phyloP scores from a whole-genome alignment of 2,329 filamentous ascomycete genomes.

The Harringtonia aguacate region DNA sequence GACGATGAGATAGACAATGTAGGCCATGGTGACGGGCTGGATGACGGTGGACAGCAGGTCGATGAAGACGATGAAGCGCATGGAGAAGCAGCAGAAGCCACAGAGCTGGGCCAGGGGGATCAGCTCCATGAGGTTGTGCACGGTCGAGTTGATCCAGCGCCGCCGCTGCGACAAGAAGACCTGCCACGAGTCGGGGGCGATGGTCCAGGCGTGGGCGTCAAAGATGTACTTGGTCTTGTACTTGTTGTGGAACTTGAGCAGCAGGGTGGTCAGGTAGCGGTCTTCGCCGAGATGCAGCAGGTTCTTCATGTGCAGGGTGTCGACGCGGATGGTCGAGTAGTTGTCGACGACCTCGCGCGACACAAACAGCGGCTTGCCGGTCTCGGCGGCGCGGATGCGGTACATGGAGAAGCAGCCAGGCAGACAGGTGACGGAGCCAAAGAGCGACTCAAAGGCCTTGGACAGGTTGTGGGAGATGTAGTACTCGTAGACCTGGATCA shows the following conservation, averaged over 20 bases:
- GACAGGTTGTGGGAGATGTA: conserved; percentile 96
- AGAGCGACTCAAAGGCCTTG: conserved; percentile 96
- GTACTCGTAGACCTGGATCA: conserved; percentile 99
- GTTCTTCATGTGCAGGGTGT: conserved; percentile 99
- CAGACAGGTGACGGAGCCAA: conserved; percentile 94
- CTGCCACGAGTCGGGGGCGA: conserved; percentile 85
- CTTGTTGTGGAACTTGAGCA: conserved; percentile 82
- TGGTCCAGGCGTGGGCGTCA: conserved; percentile 88
- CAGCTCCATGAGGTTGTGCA: conserved; percentile 94
- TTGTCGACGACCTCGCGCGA: conserved; percentile 81
- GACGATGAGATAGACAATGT: conserved; percentile 82
- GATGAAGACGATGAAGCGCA: conserved; percentile 95
- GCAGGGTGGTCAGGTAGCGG: conserved; percentile 88
- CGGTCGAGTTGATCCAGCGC: conserved; percentile 98
- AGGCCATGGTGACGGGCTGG: conserved; percentile 82
- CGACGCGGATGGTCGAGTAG: conserved; percentile 88
- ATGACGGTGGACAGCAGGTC: conserved; percentile 87
- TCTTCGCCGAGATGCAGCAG: conserved; percentile 93
- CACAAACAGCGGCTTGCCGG: conserved; percentile 91
- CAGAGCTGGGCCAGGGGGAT: conserved; percentile 90
- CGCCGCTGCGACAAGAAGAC: conserved; percentile 97
- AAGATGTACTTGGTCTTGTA: conserved; percentile 99
- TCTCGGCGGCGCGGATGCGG: conserved; percentile 86
- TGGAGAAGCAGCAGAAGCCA: conserved; percentile 99
- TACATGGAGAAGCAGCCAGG: conserved; percentile 99